Conservation (phyloP, 2,329 filamentous ascomycete species). For the Colletotrichum sp. region DNA sequence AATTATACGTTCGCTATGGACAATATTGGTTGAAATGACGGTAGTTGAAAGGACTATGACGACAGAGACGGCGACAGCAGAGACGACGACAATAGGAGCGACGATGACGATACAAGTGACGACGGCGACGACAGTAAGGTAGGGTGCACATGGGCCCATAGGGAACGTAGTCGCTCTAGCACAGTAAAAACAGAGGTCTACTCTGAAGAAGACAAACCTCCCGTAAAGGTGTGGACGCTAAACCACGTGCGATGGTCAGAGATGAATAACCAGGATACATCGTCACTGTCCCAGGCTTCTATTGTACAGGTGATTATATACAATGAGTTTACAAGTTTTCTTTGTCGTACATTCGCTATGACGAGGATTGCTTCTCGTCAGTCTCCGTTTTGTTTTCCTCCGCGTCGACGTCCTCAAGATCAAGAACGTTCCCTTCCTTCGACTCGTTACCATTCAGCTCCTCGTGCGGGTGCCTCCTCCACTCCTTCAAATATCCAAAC, state of each 20-base stretch:
- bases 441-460: not conserved
- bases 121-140: too few relatives aligned
- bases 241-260: not conserved
- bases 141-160: too few relatives aligned
- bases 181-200: too few relatives aligned
- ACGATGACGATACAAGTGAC: too few relatives aligned
- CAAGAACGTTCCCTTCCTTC: not conserved
- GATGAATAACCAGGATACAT: not conserved
- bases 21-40: too few relatives aligned
- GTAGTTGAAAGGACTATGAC: too few relatives aligned
- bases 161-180: too few relatives aligned
- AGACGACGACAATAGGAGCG: too few relatives aligned
- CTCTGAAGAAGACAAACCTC: not conserved
- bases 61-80: too few relatives aligned
- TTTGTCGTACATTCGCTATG: not conserved
- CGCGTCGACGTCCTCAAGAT: not conserved
- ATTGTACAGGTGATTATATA: conserved; percentile 9
- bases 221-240: not conserved
- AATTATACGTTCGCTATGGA: too few relatives aligned
- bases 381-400: not conserved
- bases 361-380: not conserved
- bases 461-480: conserved; percentile 1
- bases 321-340: not conserved
- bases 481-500: conserved; percentile 30
- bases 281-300: not conserved